A percentile compares a stretch with the other conserved stretches of the same genome.
Evolutionary conservation across 2,329 filamentous ascomycete genomes (phyloP).

Genomic region (Colletotrichum sp.): DNA sequence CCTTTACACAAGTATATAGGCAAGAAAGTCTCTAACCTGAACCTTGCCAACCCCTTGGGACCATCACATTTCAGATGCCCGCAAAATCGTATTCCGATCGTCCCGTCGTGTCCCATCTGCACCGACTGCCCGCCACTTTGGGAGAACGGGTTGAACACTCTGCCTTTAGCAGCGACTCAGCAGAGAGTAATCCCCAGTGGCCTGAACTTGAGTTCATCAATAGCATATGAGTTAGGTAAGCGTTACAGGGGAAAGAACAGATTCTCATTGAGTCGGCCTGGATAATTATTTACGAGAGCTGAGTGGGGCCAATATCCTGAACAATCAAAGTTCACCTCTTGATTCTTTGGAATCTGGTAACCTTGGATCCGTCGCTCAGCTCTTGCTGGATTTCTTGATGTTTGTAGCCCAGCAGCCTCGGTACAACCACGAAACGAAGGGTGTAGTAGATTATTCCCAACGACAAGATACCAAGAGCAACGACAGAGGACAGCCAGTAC

Average conservation of each 20-base stretch:
- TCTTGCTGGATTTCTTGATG: constrained; percentile 2
- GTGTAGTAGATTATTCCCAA: constrained; percentile 7
- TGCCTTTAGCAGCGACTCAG: neutral
- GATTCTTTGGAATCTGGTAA: constrained; percentile 12
- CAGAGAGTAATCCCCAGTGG: neutral
- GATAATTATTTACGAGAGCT: neutral
- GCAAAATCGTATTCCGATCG: neutral
- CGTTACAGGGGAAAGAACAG: neutral
- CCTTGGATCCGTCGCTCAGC: constrained; percentile 11
- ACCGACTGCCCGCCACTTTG: neutral
- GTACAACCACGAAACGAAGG: neutral
- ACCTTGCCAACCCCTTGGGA: neutral
- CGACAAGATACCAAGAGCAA: neutral
- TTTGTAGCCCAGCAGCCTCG: neutral
- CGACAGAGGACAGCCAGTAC: constrained; percentile 14
- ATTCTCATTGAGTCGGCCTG: neutral
- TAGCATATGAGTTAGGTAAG: neutral
- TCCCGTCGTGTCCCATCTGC: neutral
- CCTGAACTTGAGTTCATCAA: neutral
- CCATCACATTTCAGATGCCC: neutral
- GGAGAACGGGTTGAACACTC: neutral
- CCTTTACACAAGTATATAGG: neutral
- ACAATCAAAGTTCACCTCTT: neutral
- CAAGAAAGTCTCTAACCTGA: neutral
- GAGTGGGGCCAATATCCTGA: neutral